Conservation (phyloP, 2,329 filamentous ascomycete genomes). For the Colletotrichum sp. region DNA sequence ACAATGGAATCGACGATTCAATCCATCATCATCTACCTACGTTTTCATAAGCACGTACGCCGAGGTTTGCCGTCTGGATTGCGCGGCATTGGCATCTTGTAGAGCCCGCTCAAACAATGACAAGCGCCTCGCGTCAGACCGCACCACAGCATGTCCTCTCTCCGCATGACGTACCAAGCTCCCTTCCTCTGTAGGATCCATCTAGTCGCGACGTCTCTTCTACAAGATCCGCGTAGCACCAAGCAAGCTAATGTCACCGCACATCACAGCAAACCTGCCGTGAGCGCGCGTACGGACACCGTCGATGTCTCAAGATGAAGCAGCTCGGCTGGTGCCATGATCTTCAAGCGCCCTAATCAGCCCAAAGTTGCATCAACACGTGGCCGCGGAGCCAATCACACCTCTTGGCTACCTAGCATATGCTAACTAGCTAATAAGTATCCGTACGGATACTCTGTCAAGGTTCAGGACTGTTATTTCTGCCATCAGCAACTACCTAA, state of each 20-base stretch:
- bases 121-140: neutral
- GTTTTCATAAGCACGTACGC: neutral
- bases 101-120: neutral
- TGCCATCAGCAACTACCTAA: neutral
- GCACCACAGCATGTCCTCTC: neutral
- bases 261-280: neutral
- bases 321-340: neutral
- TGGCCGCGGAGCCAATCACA: neutral
- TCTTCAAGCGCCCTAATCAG: neutral
- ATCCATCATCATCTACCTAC: neutral
- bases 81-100: neutral
- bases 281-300: neutral
- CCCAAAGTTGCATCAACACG: neutral
- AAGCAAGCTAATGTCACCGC: neutral
- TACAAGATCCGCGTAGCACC: neutral
- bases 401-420: neutral
- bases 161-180: neutral
- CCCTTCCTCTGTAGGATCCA: neutral
- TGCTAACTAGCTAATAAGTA: neutral
- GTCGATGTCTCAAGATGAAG: slow-evolving; percentile 12
- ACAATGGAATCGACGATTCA: neutral
- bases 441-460: neutral
- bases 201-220: neutral
- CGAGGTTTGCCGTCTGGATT: neutral
- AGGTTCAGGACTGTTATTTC: neutral